Evolutionary conservation across 257 asterid species (phyloP).

Genomic region (Ocimum tenuiflorum): DNA sequence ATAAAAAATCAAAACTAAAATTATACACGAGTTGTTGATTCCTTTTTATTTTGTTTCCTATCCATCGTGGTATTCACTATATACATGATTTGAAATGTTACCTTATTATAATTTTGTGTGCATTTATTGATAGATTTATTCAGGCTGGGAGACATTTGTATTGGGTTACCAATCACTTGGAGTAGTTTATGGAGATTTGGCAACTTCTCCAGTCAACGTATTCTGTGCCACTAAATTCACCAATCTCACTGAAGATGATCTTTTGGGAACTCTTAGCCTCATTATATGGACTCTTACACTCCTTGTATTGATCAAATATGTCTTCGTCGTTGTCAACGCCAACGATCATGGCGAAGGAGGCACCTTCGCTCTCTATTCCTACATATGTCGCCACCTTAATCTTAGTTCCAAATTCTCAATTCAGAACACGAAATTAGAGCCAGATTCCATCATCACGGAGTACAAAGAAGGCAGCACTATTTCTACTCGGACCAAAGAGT

Average conservation of each 20-base stretch:
- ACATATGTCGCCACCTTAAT: constrained; percentile 41
- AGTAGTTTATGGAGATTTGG: constrained; percentile 68
- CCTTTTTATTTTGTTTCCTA: no score
- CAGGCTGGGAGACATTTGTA: constrained; percentile 36
- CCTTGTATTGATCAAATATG: constrained; percentile 54
- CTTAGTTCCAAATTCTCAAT: constrained; percentile 39
- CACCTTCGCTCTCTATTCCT: constrained; percentile 67
- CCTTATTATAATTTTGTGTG: neutral
- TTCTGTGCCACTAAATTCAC: constrained; percentile 48
- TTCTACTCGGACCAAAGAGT: constrained; percentile 35
- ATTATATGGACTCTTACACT: constrained; percentile 62
- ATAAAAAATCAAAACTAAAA: no score
- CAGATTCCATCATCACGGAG: constrained; percentile 26
- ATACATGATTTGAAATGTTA: no score
- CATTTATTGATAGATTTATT: constrained; percentile 44
- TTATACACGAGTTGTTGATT: no score
- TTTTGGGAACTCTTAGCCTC: constrained; percentile 61
- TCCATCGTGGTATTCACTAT: no score
- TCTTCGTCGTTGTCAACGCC: constrained; percentile 55
- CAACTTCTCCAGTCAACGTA: constrained; percentile 69
- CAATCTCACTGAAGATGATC: constrained; percentile 49
- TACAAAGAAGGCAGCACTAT: constrained; percentile 28
- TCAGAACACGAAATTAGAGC: constrained; percentile 29
- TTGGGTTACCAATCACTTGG: constrained; percentile 70
- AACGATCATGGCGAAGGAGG: constrained; percentile 87